Evolutionary conservation across 108 stramenopile species (phyloP).

Genomic region (Aurantiochytrium sp.): DNA sequence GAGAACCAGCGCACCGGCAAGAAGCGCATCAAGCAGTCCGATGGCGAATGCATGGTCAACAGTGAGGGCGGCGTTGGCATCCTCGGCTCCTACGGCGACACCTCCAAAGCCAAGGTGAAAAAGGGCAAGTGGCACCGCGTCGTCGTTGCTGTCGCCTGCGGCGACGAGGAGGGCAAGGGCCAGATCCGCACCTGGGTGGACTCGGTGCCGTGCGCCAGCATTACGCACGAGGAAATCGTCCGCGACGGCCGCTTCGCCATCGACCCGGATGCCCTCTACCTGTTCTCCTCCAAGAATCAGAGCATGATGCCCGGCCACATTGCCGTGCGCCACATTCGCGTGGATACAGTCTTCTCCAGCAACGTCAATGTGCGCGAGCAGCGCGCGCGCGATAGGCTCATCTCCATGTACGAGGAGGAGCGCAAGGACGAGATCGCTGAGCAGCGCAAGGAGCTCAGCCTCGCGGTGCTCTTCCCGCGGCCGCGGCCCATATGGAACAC

Average conservation of each 20-base stretch:
- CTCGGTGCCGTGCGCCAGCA: constrained; percentile 1
- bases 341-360: not conserved
- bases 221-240: constrained; percentile 26
- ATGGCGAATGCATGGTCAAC: constrained; percentile 42
- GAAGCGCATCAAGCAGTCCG: constrained; percentile 34
- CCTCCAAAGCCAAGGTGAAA: constrained; percentile 21
- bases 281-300: constrained; percentile 30
- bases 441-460: constrained; percentile 35
- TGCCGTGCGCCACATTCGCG: constrained; percentile 21
- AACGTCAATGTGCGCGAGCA: constrained; percentile 2
- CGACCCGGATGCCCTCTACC: constrained; percentile 31
- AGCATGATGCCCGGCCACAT: constrained; percentile 40
- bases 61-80: constrained; percentile 35
- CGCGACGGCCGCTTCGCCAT: constrained; percentile 34
- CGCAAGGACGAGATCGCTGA: constrained; percentile 23
- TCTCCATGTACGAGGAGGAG: constrained; percentile 36
- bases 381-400: constrained; percentile 34
- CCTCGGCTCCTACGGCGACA: constrained; percentile 38
- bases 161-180: constrained; percentile 14
- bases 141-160: constrained; percentile 27
- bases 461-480: constrained; percentile 35
- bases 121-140: constrained; percentile 24
- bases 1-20: constrained; percentile 38
- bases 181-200: constrained; percentile 38
- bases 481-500: constrained; percentile 36